Evolutionary conservation across 495 filamentous ascomycete species (phyloP), one percentile per base, ranked within the genome.

Genomic region (Xylaria acuta): DNA sequence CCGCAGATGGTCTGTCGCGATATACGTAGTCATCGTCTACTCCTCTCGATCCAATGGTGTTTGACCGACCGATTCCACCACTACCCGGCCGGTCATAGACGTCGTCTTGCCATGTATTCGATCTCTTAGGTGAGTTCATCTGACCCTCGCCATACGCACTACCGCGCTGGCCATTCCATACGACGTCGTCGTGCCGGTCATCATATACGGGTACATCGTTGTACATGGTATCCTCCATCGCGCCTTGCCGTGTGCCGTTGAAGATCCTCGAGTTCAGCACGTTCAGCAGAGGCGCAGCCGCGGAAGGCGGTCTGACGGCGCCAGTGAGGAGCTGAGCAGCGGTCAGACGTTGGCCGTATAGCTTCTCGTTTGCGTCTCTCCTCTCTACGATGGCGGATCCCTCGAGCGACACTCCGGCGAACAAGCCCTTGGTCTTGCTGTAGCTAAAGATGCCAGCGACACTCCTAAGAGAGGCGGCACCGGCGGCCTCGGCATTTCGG

Each of bases 191-290:
- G 76, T 94, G 93, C 58, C 85, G 85, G 62, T 95, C 92, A 73
- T 97, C 94, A 76, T 98, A 99, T 5, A 97, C 88, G 1, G 96
- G 96, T 22, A 93, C 91, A 76, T 98, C 95, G 80, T 98, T 98
- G 85, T 98, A 99, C 90, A 96, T 97, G 36, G 83, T 79, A 73
- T 92, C 90, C 40, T 83, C 80, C 1, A 76, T 75, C 2, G 81
- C 77, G 20, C 80, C 77, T 16, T 77, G 75, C 32, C 85, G 85
- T 64, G 88, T 84, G 36, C 94, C 94, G 40, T 88, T 86, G 81
- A 99, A 99, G 63, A 92, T 87, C 34, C 94, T 88, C 6, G 94
- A 93, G 77, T 92, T 94, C 71, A 99, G 84, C 18, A 99, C 88
- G 62, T 85, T 88, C 86, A 96, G 90, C 30, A 99, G 87, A 25